Evolutionary conservation across 2,329 filamentous ascomycete genomes (phyloP).

Genomic region (Corniculantispora saksenae): DNA sequence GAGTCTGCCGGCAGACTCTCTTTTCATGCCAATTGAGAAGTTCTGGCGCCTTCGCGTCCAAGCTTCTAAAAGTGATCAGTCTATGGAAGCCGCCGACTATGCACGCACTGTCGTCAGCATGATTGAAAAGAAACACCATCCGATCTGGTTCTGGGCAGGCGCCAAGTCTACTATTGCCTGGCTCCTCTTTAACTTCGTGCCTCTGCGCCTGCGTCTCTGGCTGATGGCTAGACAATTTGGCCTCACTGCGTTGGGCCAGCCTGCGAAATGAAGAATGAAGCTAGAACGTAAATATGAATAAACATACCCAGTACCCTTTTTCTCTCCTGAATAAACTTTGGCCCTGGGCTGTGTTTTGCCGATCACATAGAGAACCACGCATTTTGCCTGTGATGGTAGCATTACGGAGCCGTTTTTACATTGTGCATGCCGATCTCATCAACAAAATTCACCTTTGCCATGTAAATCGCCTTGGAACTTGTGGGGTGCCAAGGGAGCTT

Average conservation of each 20-base stretch:
- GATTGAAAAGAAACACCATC: conserved; percentile 21
- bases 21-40: conserved; percentile 18
- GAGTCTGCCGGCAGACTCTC: conserved; percentile 20
- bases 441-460: background rate
- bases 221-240: conserved; percentile 18
- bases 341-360: background rate
- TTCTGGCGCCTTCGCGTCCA: conserved; percentile 22
- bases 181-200: conserved; percentile 26
- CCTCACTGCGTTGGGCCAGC: background rate
- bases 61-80: conserved; percentile 9
- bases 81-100: conserved; percentile 22
- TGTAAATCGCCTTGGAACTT: background rate
- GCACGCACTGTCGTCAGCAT: conserved; percentile 21
- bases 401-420: background rate
- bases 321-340: background rate
- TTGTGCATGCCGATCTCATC: background rate
- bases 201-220: conserved; percentile 9
- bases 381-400: background rate
- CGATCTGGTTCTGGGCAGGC: conserved; percentile 24
- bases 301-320: no score
- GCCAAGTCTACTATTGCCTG: conserved; percentile 22
- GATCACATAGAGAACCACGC: background rate
- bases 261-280: background rate
- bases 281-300: background rate
- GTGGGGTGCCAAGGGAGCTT: background rate